phyloP scores from a whole-genome alignment of 2,329 filamentous ascomycete genomes.

The Metarhizium robertsii region DNA sequence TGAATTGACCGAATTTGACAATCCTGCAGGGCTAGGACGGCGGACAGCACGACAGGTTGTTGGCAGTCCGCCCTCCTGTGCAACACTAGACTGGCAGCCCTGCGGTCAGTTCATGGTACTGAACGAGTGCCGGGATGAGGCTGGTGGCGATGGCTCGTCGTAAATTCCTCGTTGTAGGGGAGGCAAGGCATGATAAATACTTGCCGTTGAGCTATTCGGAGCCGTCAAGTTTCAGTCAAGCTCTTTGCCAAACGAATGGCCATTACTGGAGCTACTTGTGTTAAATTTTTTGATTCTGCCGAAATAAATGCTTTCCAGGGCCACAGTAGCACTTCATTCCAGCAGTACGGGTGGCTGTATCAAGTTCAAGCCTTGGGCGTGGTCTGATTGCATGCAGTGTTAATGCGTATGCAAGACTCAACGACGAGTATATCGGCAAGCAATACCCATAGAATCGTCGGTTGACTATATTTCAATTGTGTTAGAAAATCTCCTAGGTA shows the following conservation, averaged over 20 bases:
- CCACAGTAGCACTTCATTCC: too few relatives aligned
- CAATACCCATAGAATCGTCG: background rate
- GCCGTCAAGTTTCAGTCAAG: background rate
- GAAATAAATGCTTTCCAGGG: background rate
- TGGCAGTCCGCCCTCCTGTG: background rate
- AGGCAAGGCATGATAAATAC: background rate
- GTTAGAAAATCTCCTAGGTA: background rate
- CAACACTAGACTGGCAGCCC: background rate
- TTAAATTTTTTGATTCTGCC: background rate
- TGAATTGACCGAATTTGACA: conserved; percentile 17
- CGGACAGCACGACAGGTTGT: background rate
- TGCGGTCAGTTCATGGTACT: background rate
- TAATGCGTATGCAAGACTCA: background rate
- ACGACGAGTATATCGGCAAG: background rate
- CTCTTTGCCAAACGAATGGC: background rate
- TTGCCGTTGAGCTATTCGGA: background rate
- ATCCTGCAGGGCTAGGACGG: background rate
- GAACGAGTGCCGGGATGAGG: background rate
- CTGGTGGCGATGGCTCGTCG: background rate
- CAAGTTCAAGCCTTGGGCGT: background rate
- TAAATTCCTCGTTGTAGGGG: background rate
- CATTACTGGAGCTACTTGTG: background rate
- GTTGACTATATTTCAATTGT: background rate
- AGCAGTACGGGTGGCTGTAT: background rate
- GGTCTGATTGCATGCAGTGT: background rate